Evolutionary conservation across 2,329 filamentous ascomycete genomes (phyloP), one percentile per base, ranked within the genome.

Genomic region (Fusarium compactum): DNA sequence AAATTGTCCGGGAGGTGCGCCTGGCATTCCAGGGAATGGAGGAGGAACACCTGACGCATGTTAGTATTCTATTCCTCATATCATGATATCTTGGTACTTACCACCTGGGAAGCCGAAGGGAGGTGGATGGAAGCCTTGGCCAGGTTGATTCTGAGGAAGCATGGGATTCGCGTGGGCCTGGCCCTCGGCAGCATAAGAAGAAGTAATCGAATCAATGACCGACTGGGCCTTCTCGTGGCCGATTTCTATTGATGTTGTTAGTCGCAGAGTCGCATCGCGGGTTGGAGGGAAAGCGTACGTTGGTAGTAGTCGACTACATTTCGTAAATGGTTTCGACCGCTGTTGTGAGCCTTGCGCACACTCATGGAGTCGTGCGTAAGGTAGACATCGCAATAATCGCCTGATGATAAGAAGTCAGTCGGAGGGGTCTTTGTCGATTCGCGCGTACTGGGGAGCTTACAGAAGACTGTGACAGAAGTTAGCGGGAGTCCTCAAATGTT

Each of bases 381-480:
- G 88, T 99, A 99, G 82, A 99, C 96, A 92, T 99, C 96, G 89
- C 96, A 99, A 84, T 99, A 99, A 82, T 99, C 96, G 87, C 95
- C 82, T 83, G 43, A 55, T 20, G 25, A 24, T 82, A 86, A 55
- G 43, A 62, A 68, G 66, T 77, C 55, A 77, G 73, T 65, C 29
- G 32, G 70, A 61, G 61, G 61, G 50, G 65, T 47, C 52, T 65
- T n/a, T 25, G 27, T 56, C 34, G 60, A 40, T 41, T 60, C 41
- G 58, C 58, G 61, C 43, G 63, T 48, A 53, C 55, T 45, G 47
- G 24, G 55, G 30, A 55, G 55, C 74, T 59, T 70, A 76, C 76
- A 69, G 62, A 71, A 72, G 68, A 72, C 74, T 69, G 53, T 20
- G 30, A 62, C 46, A 48, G 61, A 68, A 66, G 68, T 76, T 71